A percentile compares a stretch with the other conserved stretches of the same genome.
phyloP scores from a whole-genome alignment of 2,329 filamentous ascomycete species.

The Diaporthe citri region DNA sequence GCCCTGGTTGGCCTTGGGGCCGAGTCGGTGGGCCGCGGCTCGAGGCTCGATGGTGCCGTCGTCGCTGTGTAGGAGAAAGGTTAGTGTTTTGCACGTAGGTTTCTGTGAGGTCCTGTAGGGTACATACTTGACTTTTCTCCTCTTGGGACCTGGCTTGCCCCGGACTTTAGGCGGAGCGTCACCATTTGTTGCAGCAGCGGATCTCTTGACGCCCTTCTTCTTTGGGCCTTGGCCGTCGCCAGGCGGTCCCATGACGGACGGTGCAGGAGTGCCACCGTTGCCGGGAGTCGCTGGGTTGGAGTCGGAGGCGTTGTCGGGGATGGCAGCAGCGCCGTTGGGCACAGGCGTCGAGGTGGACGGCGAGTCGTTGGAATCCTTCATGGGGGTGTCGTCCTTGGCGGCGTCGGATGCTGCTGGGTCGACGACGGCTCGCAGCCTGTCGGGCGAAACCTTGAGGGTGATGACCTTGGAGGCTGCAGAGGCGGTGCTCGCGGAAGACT shows the following conservation, averaged over 20 bases:
- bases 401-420: slow-evolving; percentile 59
- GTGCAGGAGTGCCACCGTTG: slow-evolving; percentile 66
- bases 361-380: slow-evolving; percentile 58
- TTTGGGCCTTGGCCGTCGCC: slow-evolving; percentile 67
- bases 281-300: slow-evolving; percentile 72
- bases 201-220: slow-evolving; percentile 82
- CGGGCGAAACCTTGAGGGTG: slow-evolving; percentile 65
- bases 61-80: slow-evolving; percentile 58
- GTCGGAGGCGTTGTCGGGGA: slow-evolving; percentile 69
- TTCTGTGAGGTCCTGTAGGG: neutral
- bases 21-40: slow-evolving; percentile 81
- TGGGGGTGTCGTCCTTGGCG: slow-evolving; percentile 54
- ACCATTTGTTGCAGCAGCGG: slow-evolving; percentile 74
- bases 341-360: slow-evolving; percentile 57
- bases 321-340: slow-evolving; percentile 57
- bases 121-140: slow-evolving; percentile 93
- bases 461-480: slow-evolving; percentile 52
- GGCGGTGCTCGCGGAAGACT: slow-evolving; percentile 51
- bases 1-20: slow-evolving; percentile 95
- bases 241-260: slow-evolving; percentile 71
- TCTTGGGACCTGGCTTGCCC: slow-evolving; percentile 95
- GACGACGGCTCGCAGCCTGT: slow-evolving; percentile 64
- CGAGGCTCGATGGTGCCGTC: slow-evolving; percentile 73
- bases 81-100: slow-evolving; percentile 11
- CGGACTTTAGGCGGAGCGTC: slow-evolving; percentile 77